Evolutionary conservation across 139 green algal species (phyloP), one percentile per base, ranked within the genome.

Genomic region (Closterium sp.): DNA sequence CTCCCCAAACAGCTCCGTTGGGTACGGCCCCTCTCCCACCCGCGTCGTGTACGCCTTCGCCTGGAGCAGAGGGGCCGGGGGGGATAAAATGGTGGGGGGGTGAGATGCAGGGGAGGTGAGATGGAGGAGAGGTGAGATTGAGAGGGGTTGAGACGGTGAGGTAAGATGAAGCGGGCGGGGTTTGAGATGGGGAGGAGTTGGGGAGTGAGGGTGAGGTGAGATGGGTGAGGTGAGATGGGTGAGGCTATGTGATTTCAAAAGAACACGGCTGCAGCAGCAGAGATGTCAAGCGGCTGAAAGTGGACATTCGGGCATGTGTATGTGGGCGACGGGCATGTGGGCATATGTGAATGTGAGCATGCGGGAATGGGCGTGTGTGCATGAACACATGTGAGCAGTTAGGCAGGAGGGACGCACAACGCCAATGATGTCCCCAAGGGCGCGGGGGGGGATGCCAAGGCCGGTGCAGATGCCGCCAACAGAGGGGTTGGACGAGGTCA

Each of bases 21-120:
- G 98, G 95, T 99, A 99, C 0, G 98, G 98, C 0, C 98, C 98
- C 28, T 96, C 95, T 13, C 98, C 98, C 31, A 99, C 98, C 30
- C 98, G 96, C 6, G 98, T 99, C 27, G 98, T 99, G 96, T 99
- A 99, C 5, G 98, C 98, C 96, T 99, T 99, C 93, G 96, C 97
- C 92, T 94, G 29, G 2, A 27, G 70, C 2, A 5, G 24, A 4
- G 24, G 24, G 24, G 2, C 73, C 2, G 86, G 86, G 29, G 9
- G 29, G 86, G 21, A 86, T 4, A 29, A n/a, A 9, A n/a, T 5
- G 6, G 21, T 4, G 73, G 79, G 27, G 24, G 79, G 79, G 13
- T 30, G 79, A n/a, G 21, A 86, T 30, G 79, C 7, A 10, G 27
- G 27, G 24, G 7, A 17, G 27, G 11, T n/a, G 11, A 86, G 9